Evolutionary conservation across 768 basidiomycete genomes (phyloP), one percentile per base, ranked within the genome.

Genomic region (Dentipellis sp.): DNA sequence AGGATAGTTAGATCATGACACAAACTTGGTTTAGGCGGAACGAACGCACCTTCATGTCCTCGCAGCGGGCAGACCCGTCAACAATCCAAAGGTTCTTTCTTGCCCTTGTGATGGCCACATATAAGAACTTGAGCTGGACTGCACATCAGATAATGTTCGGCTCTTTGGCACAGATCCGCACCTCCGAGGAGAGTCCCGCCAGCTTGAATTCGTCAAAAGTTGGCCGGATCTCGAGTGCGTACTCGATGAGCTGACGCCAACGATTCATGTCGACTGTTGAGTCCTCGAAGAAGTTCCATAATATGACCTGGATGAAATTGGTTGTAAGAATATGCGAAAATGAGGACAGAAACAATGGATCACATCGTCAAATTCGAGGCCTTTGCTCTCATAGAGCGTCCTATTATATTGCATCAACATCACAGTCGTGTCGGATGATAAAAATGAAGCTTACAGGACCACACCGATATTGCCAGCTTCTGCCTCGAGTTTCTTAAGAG

Each of bases 231-330:
- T 11, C 9, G 22, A 50, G 10, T 21, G 21, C 48, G 12, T 35
- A 23, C 6, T 35, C 48, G 23, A 46, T 39, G 14, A 60, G 38
- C 17, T 59, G 42, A 8, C 39, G 29, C 59, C 59, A 60, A 17
- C 52, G 47, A 2, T 29, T 21, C 1, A 19, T 46, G 40, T 75
- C 75, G 2, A 78, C 67, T 0, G 63, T 60, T 0, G 88, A 89
- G 59, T 86, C 83, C 22, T 79, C 75, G 61, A 90, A 90, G 67
- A 88, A 88, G 59, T 90, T 82, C 62, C 83, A 88, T 10, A 90
- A 62, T 3, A 90, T 71, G 4, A 90, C 86, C 86, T 88, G 55
- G 0, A 29, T 29, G 19, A 10, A 17, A 23, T 4, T 10, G 7
- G 19, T 14, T 8, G 10, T 9, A 21, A 12, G 21, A n/a, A 55